Conservation (phyloP, 2,329 filamentous ascomycete species). For the Aureobasidium leucospermi region DNA sequence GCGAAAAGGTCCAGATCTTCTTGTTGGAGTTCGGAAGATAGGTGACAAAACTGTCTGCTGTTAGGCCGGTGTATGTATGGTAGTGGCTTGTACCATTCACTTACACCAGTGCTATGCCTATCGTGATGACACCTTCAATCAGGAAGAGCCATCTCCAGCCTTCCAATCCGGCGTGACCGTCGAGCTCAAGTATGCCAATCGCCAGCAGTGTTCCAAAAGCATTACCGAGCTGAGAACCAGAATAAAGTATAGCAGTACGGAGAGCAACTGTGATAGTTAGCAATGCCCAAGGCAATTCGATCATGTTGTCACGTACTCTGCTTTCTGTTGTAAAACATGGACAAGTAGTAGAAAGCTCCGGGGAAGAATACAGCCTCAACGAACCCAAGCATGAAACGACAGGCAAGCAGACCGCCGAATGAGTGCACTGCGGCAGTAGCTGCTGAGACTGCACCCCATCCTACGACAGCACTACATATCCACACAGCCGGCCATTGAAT, state of each 20-base stretch:
- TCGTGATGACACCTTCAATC: slow-evolving; percentile 31
- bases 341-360: slow-evolving; percentile 42
- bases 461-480: slow-evolving; percentile 25
- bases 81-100: background rate
- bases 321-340: slow-evolving; percentile 47
- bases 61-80: background rate
- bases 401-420: slow-evolving; percentile 30
- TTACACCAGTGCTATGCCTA: slow-evolving; percentile 24
- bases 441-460: slow-evolving; percentile 29
- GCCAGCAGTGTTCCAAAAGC: slow-evolving; percentile 38
- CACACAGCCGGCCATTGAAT: slow-evolving; percentile 27
- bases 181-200: slow-evolving; percentile 1
- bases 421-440: slow-evolving; percentile 28
- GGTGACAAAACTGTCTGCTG: background rate
- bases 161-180: background rate
- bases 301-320: slow-evolving; percentile 25
- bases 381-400: slow-evolving; percentile 34
- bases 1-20: slow-evolving; percentile 24
- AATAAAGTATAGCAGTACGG: slow-evolving; percentile 47
- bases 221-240: slow-evolving; percentile 42
- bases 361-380: slow-evolving; percentile 39
- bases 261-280: slow-evolving; percentile 31
- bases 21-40: slow-evolving; percentile 19
- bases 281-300: too few relatives aligned
- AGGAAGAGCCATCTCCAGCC: slow-evolving; percentile 22